Percentiles rank a stretch among this genome's conserved stretches.
phyloP scores from a whole-genome alignment of 2,329 filamentous ascomycete species.

The Ilyonectria destructans region DNA sequence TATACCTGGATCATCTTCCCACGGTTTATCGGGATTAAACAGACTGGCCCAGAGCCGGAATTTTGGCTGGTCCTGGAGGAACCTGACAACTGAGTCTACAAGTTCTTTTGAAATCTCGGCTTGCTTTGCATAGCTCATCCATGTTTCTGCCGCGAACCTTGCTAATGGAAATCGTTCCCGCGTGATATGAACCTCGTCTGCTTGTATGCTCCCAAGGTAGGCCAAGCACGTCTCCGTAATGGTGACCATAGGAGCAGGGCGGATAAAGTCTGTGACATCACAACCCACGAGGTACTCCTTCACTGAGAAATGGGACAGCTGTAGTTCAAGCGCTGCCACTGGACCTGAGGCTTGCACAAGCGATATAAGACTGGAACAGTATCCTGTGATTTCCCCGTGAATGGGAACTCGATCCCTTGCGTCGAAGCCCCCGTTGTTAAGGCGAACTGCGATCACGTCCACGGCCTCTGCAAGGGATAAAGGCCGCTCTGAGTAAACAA shows the following conservation, averaged over 20 bases:
- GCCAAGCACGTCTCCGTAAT: not conserved
- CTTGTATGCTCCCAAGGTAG: not conserved
- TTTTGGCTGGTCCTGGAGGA: not conserved
- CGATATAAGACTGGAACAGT: conserved; percentile 38
- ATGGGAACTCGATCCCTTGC: conserved; percentile 13
- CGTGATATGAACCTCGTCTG: not conserved
- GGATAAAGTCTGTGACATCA: not conserved
- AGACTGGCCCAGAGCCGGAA: not conserved
- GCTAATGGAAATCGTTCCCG: not conserved
- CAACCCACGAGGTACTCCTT: conserved; percentile 42
- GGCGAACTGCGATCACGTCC: conserved; percentile 41
- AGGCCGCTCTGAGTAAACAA: conserved; percentile 36
- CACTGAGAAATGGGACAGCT: conserved; percentile 47
- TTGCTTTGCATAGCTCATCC: not conserved
- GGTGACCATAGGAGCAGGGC: not conserved
- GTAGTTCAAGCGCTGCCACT: conserved; percentile 27
- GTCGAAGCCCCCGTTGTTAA: conserved; percentile 11
- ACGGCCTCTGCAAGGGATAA: conserved; percentile 38
- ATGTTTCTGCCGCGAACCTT: not conserved
- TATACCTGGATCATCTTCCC: not conserved
- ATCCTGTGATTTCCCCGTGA: conserved; percentile 10
- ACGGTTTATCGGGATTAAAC: not conserved
- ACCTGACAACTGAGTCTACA: not conserved
- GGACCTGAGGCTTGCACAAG: conserved; percentile 1
- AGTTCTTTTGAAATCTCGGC: not conserved